phyloP scores from a whole-genome alignment of 805 yeast species.

The Lachancea lanzarotensis region DNA sequence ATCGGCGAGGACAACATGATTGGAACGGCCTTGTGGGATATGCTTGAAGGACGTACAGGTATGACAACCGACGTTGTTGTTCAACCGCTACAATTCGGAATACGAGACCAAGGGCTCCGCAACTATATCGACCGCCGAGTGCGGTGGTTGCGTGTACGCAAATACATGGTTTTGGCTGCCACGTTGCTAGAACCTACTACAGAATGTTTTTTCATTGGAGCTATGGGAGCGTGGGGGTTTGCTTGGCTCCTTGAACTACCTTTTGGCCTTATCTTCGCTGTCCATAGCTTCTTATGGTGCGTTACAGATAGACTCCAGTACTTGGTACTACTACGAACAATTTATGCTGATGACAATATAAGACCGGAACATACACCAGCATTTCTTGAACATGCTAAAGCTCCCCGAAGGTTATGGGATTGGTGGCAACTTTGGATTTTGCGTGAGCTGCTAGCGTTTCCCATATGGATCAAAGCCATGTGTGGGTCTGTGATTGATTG shows the following conservation, averaged over 20 bases:
- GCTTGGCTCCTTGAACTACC: conserved; percentile 39
- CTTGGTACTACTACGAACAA: conserved; percentile 34
- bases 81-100: conserved; percentile 56
- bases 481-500: conserved; percentile 68
- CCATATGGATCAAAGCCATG: conserved; percentile 80
- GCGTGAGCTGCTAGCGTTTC: conserved; percentile 71
- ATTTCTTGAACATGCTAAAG: conserved; percentile 24
- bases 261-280: conserved; percentile 34
- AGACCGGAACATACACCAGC: conserved; percentile 17
- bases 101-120: conserved; percentile 32
- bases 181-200: conserved; percentile 84
- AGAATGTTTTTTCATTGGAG: conserved; percentile 62
- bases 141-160: conserved; percentile 81
- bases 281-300: conserved; percentile 61
- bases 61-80: conserved; percentile 72
- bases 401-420: conserved; percentile 15
- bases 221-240: conserved; percentile 56
- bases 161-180: conserved; percentile 81
- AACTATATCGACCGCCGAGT: conserved; percentile 66
- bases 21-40: conserved; percentile 75
- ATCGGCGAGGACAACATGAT: conserved; percentile 94
- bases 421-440: conserved; percentile 50
- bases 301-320: conserved; percentile 56
- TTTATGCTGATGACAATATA: conserved; percentile 22
- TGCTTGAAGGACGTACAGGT: conserved; percentile 62